Conservation (phyloP, 2,329 filamentous ascomycete species). For the Aspergillus tanneri region DNA sequence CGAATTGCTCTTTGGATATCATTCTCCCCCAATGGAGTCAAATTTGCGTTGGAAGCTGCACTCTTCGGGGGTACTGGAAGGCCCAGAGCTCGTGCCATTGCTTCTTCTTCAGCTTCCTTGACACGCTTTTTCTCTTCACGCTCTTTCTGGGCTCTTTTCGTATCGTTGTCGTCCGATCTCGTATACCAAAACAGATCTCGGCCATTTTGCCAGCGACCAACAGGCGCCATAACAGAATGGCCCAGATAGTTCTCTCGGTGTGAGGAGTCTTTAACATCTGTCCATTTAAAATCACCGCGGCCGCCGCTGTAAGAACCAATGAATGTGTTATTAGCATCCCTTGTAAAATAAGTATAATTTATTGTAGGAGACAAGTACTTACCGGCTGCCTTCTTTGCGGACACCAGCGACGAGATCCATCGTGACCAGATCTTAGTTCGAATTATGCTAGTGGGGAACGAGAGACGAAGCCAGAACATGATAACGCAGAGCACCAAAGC, state of each 20-base stretch:
- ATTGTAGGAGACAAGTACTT: slow-evolving; percentile 16
- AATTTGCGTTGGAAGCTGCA: slow-evolving; percentile 64
- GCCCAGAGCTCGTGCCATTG: slow-evolving; percentile 78
- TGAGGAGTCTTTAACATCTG: slow-evolving; percentile 79
- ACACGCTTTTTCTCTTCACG: slow-evolving; percentile 74
- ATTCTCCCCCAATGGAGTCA: slow-evolving; percentile 61
- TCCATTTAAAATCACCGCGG: slow-evolving; percentile 90
- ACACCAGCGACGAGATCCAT: slow-evolving; percentile 52
- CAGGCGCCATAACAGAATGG: slow-evolving; percentile 86
- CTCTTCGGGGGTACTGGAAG: slow-evolving; percentile 63
- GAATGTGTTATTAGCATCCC: slow-evolving; percentile 12
- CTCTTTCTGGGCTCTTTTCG: slow-evolving; percentile 54
- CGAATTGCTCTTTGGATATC: slow-evolving; percentile 57
- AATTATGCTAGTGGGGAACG: not conserved
- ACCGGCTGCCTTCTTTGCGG: slow-evolving; percentile 82
- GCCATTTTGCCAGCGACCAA: slow-evolving; percentile 86
- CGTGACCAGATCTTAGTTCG: not conserved
- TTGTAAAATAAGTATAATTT: not conserved
- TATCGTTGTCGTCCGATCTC: slow-evolving; percentile 55
- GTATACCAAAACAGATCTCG: slow-evolving; percentile 67
- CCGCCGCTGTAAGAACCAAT: slow-evolving; percentile 62
- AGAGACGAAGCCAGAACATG: not conserved
- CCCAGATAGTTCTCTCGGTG: slow-evolving; percentile 91
- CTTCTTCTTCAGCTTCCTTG: slow-evolving; percentile 92
- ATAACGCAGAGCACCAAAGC: too few species aligned